These are phyloP conservation scores for Myriosclerotinia curreyana DNA, from an alignment of 2,329 filamentous ascomycete species.

Conservation along the genomic window DNA sequence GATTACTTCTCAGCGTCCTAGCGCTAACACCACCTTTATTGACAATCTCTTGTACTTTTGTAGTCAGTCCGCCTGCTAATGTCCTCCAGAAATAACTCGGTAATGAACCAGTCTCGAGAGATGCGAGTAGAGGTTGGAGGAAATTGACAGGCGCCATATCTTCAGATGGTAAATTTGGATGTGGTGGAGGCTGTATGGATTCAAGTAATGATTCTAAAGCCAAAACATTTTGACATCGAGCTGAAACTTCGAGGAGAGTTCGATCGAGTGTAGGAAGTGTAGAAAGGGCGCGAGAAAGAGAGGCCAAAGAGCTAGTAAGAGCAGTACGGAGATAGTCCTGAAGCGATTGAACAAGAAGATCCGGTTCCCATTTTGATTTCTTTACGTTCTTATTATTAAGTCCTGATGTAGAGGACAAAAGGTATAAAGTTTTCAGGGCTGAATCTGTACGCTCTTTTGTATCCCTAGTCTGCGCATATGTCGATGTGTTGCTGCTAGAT, in stretches of 20 bases:
- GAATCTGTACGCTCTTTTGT: constrained; percentile 70
- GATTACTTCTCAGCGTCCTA: constrained; percentile 74
- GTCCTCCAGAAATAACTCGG: constrained; percentile 93
- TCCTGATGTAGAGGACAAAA: constrained; percentile 67
- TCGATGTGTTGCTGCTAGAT: constrained; percentile 47
- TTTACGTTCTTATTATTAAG: constrained; percentile 43
- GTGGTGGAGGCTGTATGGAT: constrained; percentile 61
- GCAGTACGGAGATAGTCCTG: constrained; percentile 80
- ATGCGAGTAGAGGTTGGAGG: constrained; percentile 66
- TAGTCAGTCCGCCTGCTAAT: constrained; percentile 72
- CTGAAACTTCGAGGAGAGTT: constrained; percentile 75
- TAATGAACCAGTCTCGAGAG: constrained; percentile 84
- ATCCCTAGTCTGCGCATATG: constrained; percentile 67
- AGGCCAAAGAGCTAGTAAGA: constrained; percentile 73
- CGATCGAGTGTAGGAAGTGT: constrained; percentile 80
- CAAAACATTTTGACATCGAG: constrained; percentile 86
- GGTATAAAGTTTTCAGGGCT: constrained; percentile 72
- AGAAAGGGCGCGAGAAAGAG: constrained; percentile 70
- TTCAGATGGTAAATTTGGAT: constrained; percentile 57
- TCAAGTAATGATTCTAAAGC: constrained; percentile 77
- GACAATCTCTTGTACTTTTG: constrained; percentile 80
- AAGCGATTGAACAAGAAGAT: constrained; percentile 70
- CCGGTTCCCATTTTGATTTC: constrained; percentile 51
- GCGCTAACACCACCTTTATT: constrained; percentile 79
- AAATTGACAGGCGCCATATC: constrained; percentile 47